Base-by-base conservation (phyloP, 2,329 filamentous ascomycete species). In the Penicillium sp. region DNA sequence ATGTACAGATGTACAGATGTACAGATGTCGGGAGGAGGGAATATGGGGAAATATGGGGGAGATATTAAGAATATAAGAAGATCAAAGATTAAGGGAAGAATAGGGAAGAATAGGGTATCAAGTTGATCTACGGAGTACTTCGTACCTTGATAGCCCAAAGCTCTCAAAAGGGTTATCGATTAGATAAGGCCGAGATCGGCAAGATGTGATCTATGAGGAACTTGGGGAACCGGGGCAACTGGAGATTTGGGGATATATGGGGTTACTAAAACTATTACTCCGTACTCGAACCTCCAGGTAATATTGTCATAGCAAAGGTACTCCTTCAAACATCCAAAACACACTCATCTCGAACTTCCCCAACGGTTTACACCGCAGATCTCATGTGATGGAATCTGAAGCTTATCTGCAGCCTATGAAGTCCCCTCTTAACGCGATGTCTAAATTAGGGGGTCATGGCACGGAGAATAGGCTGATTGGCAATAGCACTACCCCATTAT, bases 151-250 rank as follows among this genome's bases (percentile, higher is more conserved):
- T 50, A 57, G 53, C 47, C 45, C 40, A 50, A 45, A 16, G 53
- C 48, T 43, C n/a, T 46, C 29, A 47, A 44, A 46, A 45, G 49
- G 48, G 39, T 61, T 46, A 52, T 48, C 57, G 63, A 61, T 60
- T 64, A 63, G 62, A 65, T 64, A 63, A 63, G 59, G 32, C 56
- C 55, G 51, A 63, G 57, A 62, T 62, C 59, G 59, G 52, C 51
- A 49, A 43, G 38, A 24, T 31, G 22, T 31, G 39, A 53, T 53
- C 45, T 44, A 36, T 46, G 21, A 41, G 21, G 16, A 43, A 53
- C 13, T n/a, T 29, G 45, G 45, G 44, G 43, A 16, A 36, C 4
- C 16, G 21, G 3, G 24, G 24, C 24, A 27, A 27, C 24, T 27
- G 24, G 24, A 27, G 32, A 34, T 14, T 10, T 11, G 32, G 32